Base-by-base conservation (phyloP, 495 filamentous ascomycete genomes). In the Hyphodiscus hymeniophilus region DNA sequence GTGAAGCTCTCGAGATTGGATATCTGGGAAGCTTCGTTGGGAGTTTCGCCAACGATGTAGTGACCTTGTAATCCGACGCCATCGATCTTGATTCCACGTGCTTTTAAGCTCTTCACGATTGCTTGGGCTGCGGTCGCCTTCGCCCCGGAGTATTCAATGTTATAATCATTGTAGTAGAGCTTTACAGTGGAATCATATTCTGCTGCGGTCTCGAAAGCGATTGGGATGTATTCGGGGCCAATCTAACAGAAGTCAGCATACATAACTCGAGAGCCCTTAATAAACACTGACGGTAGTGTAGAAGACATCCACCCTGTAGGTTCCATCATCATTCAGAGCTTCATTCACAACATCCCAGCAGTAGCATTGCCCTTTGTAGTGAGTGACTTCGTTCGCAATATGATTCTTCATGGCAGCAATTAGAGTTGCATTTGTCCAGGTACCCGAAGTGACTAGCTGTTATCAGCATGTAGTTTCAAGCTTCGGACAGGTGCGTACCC, bases 141-240 rank as follows among this genome's bases (percentile, higher is more conserved):
- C 32, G 64, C 52, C 7, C 73, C 69, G 8, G 67, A 61, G 10
- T 60, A 70, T 59, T 84, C 81, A 57, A 81, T 76, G 66, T 79
- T 84, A 67, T 84, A 85, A 55, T 81, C 77, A 56, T 84, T 84
- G 68, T 78, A 79, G 60, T 82, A 84, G 20, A 84, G 70, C 65
- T 84, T 82, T 5, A 73, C 73, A 20, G 57, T 51, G 0, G 75
- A 76, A 57, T 83, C 79, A 7, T 66, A 70, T 11, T 67, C 66
- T 17, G 72, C 70, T 15, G 73, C 73, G 2, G 55, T 46, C 12
- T 46, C 42, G 61, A 83, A 79, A 38, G 79, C 77, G 42, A 81
- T 75, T 13, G 66, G 66, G 50, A 81, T 69, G 58, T 69, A 84
- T 46, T 74, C 70, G 46, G 74, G 69, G 12, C 78, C 78, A 28